Conservation (phyloP, 108 stramenopile species). For the Cyclotella baltica region DNA sequence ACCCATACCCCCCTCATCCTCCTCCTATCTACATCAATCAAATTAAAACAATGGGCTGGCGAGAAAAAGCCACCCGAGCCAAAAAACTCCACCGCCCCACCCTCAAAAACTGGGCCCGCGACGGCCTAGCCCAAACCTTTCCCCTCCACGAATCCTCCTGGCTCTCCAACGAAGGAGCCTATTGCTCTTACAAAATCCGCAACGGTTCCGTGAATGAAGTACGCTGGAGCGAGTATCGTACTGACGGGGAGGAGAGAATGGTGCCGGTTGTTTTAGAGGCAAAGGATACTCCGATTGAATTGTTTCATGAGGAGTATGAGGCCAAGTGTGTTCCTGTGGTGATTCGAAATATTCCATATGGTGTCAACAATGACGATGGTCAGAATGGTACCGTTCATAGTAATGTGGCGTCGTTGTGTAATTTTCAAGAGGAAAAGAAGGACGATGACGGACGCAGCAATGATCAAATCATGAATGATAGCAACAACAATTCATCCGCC, state of each 20-base stretch:
- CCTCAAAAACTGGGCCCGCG: constrained; percentile 79
- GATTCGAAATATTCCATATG: constrained; percentile 74
- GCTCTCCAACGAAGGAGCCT: constrained; percentile 23
- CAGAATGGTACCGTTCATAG: neutral
- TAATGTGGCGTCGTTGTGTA: neutral
- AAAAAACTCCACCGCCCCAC: constrained; percentile 73
- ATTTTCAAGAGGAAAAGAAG: constrained; percentile 34
- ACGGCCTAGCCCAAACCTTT: constrained; percentile 68
- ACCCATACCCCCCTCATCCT: neutral
- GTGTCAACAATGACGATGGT: constrained; percentile 24
- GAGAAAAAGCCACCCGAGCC: constrained; percentile 61
- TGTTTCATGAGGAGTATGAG: constrained; percentile 74
- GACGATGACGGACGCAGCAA: constrained; percentile 2
- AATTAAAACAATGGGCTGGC: constrained; percentile 47
- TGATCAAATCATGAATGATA: neutral
- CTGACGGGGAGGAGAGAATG: neutral
- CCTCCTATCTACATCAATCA: too few relatives aligned
- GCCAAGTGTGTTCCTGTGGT: constrained; percentile 66
- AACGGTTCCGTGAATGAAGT: neutral
- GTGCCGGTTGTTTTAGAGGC: constrained; percentile 76
- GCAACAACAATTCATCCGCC: constrained; percentile 8
- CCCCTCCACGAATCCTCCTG: constrained; percentile 59
- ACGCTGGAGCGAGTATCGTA: too few relatives aligned
- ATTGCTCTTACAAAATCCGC: constrained; percentile 8
- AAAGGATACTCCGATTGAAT: constrained; percentile 46